Evolutionary conservation across 169 alveolate species (phyloP).

Genomic region (Theileria orientalis): DNA sequence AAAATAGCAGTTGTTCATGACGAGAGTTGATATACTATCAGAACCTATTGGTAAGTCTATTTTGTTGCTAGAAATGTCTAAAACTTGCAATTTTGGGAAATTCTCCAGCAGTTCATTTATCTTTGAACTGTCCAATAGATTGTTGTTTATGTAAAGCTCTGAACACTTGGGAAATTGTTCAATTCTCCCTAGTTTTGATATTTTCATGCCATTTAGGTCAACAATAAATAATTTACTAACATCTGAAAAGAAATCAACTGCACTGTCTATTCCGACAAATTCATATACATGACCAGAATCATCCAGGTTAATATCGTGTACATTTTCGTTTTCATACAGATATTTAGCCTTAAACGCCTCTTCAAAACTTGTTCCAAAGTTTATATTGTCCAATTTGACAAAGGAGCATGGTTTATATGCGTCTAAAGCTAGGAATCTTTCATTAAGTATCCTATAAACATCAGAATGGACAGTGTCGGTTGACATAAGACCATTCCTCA

Average conservation of each 20-base stretch:
- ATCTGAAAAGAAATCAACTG: constrained; percentile 30
- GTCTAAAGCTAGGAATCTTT: neutral
- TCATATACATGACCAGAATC: constrained; percentile 6
- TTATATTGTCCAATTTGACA: neutral
- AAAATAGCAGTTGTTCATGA: neutral
- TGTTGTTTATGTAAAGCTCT: constrained; percentile 21
- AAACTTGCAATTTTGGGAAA: constrained; percentile 7
- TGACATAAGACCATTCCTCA: neutral
- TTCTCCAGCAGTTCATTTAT: neutral
- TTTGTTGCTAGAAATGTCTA: constrained; percentile 38
- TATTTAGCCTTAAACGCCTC: constrained; percentile 7
- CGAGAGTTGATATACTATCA: neutral
- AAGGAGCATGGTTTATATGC: neutral
- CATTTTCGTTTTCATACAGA: neutral
- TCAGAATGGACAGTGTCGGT: no score
- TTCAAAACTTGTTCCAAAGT: neutral
- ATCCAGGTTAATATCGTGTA: neutral
- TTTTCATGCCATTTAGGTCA: constrained; percentile 21
- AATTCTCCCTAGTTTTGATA: constrained; percentile 25
- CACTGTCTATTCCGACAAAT: constrained; percentile 53
- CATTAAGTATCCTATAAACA: neutral
- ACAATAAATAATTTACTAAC: constrained; percentile 20
- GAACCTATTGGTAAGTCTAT: neutral
- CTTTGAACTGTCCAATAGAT: constrained; percentile 11
- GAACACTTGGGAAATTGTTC: constrained; percentile 32